Conservation (phyloP, 1,284 basidiomycete species). For the Entoloma clypeatum region DNA sequence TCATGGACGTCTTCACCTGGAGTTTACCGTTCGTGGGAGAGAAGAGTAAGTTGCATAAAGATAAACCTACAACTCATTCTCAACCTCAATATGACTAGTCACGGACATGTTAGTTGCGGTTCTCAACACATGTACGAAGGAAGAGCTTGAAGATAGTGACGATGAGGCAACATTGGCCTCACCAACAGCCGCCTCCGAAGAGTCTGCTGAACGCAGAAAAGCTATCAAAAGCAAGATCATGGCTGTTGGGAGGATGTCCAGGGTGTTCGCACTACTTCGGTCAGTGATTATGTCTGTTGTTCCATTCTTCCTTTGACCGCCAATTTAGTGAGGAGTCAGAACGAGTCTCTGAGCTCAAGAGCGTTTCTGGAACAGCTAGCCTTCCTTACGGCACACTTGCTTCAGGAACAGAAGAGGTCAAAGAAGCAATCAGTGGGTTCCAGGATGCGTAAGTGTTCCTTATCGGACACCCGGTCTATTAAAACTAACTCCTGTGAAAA, state of each 20-base stretch:
- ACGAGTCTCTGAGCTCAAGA: conserved; percentile 96
- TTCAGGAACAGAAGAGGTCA: conserved; percentile 92
- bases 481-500: too few species aligned
- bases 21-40: conserved; percentile 89
- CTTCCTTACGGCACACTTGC: conserved; percentile 87
- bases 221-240: conserved; percentile 98
- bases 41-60: conserved; percentile 66
- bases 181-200: conserved; percentile 41
- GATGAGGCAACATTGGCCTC: conserved; percentile 43
- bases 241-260: conserved; percentile 94
- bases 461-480: not conserved
- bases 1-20: conserved; percentile 95
- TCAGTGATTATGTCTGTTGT: conserved; percentile 36
- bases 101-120: conserved; percentile 97
- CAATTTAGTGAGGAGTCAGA: conserved; percentile 95
- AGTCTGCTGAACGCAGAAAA: conserved; percentile 72
- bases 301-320: too few species aligned
- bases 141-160: conserved; percentile 89
- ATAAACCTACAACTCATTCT: conserved; percentile 1
- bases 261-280: conserved; percentile 95
- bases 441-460: conserved; percentile 81
- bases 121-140: conserved; percentile 90
- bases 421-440: conserved; percentile 91
- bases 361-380: conserved; percentile 72
- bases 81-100: conserved; percentile 42